Base-by-base conservation (phyloP, 495 filamentous ascomycete genomes). In the Penicillium ucsense region DNA sequence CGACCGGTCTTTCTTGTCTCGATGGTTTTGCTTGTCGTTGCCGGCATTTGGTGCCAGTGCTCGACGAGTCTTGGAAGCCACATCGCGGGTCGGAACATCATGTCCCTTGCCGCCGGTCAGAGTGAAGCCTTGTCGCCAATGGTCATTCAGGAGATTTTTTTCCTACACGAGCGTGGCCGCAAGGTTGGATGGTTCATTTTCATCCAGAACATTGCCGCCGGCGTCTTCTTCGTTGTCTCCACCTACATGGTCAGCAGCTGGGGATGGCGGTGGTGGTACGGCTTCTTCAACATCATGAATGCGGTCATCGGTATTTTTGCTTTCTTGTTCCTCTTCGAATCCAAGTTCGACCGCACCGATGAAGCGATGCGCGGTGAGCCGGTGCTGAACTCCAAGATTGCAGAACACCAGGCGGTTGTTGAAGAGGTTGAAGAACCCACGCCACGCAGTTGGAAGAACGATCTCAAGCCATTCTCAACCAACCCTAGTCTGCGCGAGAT, bases 201-300 rank as follows among this genome's bases (percentile, higher is more conserved):
- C 29, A 52, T 55, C 8, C 56, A 59, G 45, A 52, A 51, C 10
- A 43, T 59, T 31, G 44, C 38, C 7, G 31, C 49, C 4, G 52
- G 47, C 5, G 32, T 55, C 4, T 53, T 59, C 40, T 50, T 55
- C 29, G 50, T 59, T 12, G 33, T 41, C 29, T 53, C 53, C 11
- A 49, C 52, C 4, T 56, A 59, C 31, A 50, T 59, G 43, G 53
- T 52, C 31, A 35, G 33, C 4, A 39, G 41, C 4, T 49, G 50
- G 46, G 56, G 56, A 0, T 59, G 56, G 56, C 48, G 53, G 38
- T 59, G 56, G 56, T 56, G 56, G 56, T 59, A 59, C 35, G 52
- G 52, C 0, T 45, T 59, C 33, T 55, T 59, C 50, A 47, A 38
- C 4, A 48, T 59, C 33, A 43, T 53, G 47, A 55, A 47, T 29